Conservation (phyloP, 2,329 filamentous ascomycete genomes). For the Berkeleyomyces basicola region DNA sequence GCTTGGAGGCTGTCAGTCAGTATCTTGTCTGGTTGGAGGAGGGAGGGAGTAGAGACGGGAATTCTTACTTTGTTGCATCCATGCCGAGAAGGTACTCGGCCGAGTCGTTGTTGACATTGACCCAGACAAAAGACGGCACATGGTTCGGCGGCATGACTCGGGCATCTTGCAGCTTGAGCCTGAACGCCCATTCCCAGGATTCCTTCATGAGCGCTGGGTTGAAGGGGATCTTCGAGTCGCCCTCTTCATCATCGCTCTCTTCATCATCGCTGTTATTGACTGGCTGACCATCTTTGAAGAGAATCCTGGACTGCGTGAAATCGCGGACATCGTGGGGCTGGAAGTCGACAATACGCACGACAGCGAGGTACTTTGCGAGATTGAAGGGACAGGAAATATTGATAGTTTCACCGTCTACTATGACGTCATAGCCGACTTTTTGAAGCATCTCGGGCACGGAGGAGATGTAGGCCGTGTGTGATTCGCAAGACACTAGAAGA, state of each 20-base stretch:
- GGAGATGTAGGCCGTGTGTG: background rate
- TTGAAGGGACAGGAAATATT: conserved; percentile 48
- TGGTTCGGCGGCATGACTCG: background rate
- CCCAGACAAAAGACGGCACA: conserved; percentile 31
- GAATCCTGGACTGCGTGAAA: conserved; percentile 41
- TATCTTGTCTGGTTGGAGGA: background rate
- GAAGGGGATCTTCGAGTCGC: conserved; percentile 13
- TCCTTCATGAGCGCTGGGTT: conserved; percentile 16
- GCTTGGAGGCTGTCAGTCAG: conserved; percentile 18
- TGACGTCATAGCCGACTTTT: background rate
- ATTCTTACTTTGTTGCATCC: conserved; percentile 28
- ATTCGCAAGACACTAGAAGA: conserved; percentile 18
- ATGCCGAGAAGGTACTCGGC: conserved; percentile 32
- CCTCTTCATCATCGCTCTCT: conserved; percentile 18
- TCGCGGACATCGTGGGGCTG: conserved; percentile 52
- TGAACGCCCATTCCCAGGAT: conserved; percentile 73
- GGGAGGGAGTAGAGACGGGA: background rate
- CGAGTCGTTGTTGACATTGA: conserved; percentile 45
- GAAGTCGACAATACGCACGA: conserved; percentile 70
- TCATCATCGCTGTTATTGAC: conserved; percentile 30
- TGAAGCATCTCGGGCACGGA: conserved; percentile 20
- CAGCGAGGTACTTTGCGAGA: conserved; percentile 52
- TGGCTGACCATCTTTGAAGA: conserved; percentile 28
- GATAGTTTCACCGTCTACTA: conserved; percentile 11
- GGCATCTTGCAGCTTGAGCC: conserved; percentile 59